Evolutionary conservation across 768 basidiomycete genomes (phyloP), one percentile per base, ranked within the genome.

Genomic region (Cyclocybe cylindracea): DNA sequence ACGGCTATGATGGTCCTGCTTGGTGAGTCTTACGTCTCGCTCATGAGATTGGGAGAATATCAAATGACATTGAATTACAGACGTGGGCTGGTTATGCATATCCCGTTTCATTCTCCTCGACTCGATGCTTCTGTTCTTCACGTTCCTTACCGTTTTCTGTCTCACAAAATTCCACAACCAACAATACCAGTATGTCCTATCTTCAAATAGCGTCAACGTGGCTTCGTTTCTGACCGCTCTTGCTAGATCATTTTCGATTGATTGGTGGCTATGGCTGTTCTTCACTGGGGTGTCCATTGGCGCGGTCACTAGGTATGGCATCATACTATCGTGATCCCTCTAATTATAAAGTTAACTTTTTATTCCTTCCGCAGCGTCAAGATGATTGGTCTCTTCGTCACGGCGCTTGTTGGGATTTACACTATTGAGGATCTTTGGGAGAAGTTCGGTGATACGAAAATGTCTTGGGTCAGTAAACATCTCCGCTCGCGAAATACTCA

Each of bases 61-160:
- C 47, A 14, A 47, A 3, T 55, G 19, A 34, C 48, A 35, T 16
- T 41, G 38, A 16, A 18, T 14, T 16, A n/a, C 56, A 97, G 97
- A 99, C 71, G 85, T 98, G 54, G 95, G 90, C 55, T 99, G 95
- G 97, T 70, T 98, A 40, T 89, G 87, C 61, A 99, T 98, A 66
- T 96, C 94, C 29, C 86, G 96, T 19, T 99, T 99, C 68, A 94
- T 98, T 70, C 85, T 99, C 35, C 78, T 99, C 62, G 97, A 99
- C 68, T 94, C 97, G 16, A 97, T 99, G 93, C 76, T 99, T n/a
- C 76, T 99, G 33, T 97, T 96, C 80, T 98, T 99, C 77, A 98
- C 97, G 37, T 93, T 98, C 78, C 86, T 91, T 64, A 95, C 95
- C 39, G 90, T 96, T 60, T 95, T 96, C 71, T 92, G 89, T 67